phyloP scores from a whole-genome alignment of 176 grass and related monocot species.

The Eremochloa ophiuroides region DNA sequence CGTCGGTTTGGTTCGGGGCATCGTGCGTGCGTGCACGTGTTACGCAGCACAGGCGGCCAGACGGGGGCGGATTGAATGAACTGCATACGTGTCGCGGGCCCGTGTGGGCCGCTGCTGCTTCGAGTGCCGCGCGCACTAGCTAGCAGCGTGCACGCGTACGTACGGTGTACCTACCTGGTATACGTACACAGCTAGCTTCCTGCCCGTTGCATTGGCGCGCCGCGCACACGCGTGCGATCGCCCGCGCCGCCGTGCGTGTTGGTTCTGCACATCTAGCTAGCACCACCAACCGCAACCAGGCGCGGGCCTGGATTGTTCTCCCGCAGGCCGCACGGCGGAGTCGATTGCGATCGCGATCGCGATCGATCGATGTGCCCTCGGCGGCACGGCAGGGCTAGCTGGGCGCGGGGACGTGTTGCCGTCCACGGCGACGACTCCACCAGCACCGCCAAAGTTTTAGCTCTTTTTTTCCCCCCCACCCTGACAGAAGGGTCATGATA shows the following conservation, averaged over 20 bases:
- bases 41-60: background rate
- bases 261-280: background rate
- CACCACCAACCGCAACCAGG: background rate
- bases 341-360: no score
- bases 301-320: background rate
- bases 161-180: background rate
- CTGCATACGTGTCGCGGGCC: background rate
- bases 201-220: background rate
- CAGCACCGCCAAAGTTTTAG: background rate
- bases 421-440: conserved; percentile 9
- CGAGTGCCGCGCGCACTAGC: background rate
- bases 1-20: background rate
- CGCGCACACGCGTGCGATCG: background rate
- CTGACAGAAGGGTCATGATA: no score
- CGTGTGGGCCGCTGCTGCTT: background rate
- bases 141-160: background rate
- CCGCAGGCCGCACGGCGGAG: background rate
- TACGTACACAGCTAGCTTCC: background rate
- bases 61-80: no score
- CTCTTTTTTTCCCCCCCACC: no score
- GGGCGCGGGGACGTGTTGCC: conserved; percentile 10
- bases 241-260: conserved; percentile 13
- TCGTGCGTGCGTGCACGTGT: conserved; percentile 17
- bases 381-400: conserved; percentile 6
- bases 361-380: conserved; percentile 11